Evolutionary conservation across 108 stramenopile species (phyloP).

Genomic region (Fistulifera pelliculosa): DNA sequence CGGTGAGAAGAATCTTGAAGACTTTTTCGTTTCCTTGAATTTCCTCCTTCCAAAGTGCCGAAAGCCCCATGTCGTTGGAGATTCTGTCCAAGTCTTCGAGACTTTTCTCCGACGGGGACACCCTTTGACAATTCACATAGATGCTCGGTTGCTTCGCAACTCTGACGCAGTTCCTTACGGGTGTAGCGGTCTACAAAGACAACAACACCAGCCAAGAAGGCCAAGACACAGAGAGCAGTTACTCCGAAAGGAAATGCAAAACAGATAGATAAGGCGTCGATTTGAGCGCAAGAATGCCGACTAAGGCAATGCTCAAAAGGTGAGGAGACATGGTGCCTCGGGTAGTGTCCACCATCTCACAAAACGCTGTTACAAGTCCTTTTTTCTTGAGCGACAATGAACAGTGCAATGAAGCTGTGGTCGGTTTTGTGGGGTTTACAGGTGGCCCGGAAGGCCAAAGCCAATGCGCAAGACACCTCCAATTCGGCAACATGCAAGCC

Average conservation of each 20-base stretch:
- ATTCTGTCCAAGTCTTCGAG: neutral
- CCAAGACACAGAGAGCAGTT: neutral
- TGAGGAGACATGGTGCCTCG: too few species aligned
- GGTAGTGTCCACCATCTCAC: too few species aligned
- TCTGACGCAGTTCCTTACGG: neutral
- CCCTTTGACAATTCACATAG: neutral
- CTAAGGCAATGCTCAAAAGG: neutral
- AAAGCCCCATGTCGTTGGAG: neutral
- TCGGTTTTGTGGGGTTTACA: too few species aligned
- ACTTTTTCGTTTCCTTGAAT: conserved; percentile 2
- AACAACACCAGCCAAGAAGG: neutral
- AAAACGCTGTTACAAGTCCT: too few species aligned
- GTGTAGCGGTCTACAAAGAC: conserved; percentile 1
- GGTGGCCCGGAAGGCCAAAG: too few species aligned
- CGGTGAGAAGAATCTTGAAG: conserved; percentile 3
- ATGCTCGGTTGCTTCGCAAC: neutral
- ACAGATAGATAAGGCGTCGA: neutral
- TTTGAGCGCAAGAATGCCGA: neutral
- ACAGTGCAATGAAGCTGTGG: too few species aligned
- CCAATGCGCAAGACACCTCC: too few species aligned
- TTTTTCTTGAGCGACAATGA: too few species aligned
- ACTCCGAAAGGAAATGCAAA: neutral
- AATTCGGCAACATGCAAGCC: too few species aligned
- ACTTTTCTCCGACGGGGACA: neutral
- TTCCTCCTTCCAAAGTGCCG: neutral